Evolutionary conservation across 2,329 filamentous ascomycete genomes (phyloP).

Genomic region (Zymoseptoria passerinii): DNA sequence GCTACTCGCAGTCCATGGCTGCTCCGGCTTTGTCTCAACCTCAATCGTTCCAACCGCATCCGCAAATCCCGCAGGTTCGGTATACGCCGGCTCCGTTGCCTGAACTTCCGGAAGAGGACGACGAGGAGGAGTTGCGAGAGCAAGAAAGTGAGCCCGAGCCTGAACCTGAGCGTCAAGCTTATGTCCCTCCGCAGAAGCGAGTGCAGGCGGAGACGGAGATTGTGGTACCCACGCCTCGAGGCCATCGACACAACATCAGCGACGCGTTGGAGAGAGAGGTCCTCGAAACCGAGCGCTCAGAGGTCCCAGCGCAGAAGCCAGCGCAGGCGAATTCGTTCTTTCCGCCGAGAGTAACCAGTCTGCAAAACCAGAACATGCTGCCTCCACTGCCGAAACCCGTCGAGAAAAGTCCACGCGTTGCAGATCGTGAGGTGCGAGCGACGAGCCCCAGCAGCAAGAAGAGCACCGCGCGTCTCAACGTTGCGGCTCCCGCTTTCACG

Average conservation of each 20-base stretch:
- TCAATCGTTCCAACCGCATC: constrained; percentile 12
- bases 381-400: constrained; percentile 2
- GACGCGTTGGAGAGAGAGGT: constrained; percentile 75
- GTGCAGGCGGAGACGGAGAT: constrained; percentile 39
- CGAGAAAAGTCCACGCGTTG: constrained; percentile 18
- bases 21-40: constrained; percentile 15
- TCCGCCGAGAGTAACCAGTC: constrained; percentile 6
- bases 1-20: constrained; percentile 31
- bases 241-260: constrained; percentile 64
- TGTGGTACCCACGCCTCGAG: constrained; percentile 52
- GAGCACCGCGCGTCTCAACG: constrained; percentile 65
- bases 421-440: constrained; percentile 50
- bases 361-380: background rate
- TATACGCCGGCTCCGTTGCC: constrained; percentile 46
- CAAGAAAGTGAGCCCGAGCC: constrained; percentile 7
- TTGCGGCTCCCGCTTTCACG: constrained; percentile 80
- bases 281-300: constrained; percentile 60
- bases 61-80: constrained; percentile 28
- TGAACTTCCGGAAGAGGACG: constrained; percentile 66
- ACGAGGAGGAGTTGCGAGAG: constrained; percentile 43
- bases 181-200: constrained; percentile 27
- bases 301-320: background rate
- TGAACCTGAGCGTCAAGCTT: constrained; percentile 23
- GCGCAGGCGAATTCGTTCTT: background rate
- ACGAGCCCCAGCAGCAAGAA: constrained; percentile 52